Base-by-base conservation (phyloP, 257 asterid species). In the Penstemon newberryi region DNA sequence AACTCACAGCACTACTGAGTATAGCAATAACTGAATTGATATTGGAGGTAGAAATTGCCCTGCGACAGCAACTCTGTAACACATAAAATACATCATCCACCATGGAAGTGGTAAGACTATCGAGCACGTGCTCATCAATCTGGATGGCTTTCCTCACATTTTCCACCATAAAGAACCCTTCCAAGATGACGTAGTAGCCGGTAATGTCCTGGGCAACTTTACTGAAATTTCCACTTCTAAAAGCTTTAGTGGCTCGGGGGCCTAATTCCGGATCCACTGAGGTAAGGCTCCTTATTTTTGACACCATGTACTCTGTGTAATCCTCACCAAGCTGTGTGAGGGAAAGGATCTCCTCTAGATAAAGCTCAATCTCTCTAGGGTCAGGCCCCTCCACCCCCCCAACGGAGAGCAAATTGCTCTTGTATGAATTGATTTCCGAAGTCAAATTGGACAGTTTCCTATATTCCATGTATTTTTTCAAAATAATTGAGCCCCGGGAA, bases 151-250 rank as follows among this genome's bases (percentile, higher is more conserved):
- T 93, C 76, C 96, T 90, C 72, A 93, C 99, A 73, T 93, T 93
- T 84, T 93, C 96, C 68, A 93, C 97, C 99, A 93, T 90, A 69
- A 93, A 90, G 86, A 81, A 93, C 8, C 97, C 99, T 73, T 93
- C 99, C 86, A 93, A 70, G 40, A 88, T 88, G 50, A 93, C 96
- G 63, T 90, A 93, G 83, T 93, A 93, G 54, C 97, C 96, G 7
- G 86, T 90, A 19, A 86, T 78, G 37, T 93, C 97, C 84, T 90
- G 96, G 49, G 92, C 82, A 57, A 90, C 89, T 71, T 76, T 83
- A 70, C 92, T 90, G 80, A 93, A 90, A 78, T 84, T 88, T 60
- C 96, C 97, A 83, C 96, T 87, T 82, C 95, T 85, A 78, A 93
- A 93, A 60, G 97, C 91, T 81, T 86, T 93, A 15, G 96, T 88